These are phyloP conservation scores for Lactarius indigo DNA, from an alignment of 768 basidiomycete genomes.

Conservation along the genomic window DNA sequence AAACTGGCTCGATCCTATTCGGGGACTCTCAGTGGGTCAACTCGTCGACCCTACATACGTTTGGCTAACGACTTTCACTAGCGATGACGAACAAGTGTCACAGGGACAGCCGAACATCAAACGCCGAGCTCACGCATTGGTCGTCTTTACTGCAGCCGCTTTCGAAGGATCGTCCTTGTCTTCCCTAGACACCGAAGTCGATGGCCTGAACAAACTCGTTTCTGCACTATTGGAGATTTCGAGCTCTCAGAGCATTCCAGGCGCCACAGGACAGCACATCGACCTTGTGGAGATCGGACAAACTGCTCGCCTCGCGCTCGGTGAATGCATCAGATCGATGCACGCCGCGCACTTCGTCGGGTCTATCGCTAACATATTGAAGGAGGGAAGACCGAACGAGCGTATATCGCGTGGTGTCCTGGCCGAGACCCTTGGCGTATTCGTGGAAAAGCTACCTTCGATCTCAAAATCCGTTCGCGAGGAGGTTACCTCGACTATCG, in stretches of 20 bases:
- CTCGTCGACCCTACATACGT: not conserved
- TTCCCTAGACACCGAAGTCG: slow-evolving; percentile 24
- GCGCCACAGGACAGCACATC: slow-evolving; percentile 29
- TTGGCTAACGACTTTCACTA: slow-evolving; percentile 28
- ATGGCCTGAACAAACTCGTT: slow-evolving; percentile 42
- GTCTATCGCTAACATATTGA: slow-evolving; percentile 52
- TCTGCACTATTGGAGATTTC: slow-evolving; percentile 48
- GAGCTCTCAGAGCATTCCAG: slow-evolving; percentile 33
- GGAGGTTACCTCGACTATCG: slow-evolving; percentile 46
- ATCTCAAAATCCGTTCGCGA: slow-evolving; percentile 56
- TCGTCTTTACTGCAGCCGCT: slow-evolving; percentile 58
- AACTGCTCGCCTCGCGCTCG: slow-evolving; percentile 22
- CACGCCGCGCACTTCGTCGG: slow-evolving; percentile 66
- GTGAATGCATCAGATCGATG: slow-evolving; percentile 51
- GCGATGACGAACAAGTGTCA: slow-evolving; percentile 56
- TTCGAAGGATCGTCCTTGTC: slow-evolving; percentile 35
- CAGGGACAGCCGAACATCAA: slow-evolving; percentile 44
- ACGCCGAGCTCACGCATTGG: slow-evolving; percentile 63
- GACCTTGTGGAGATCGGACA: slow-evolving; percentile 15
- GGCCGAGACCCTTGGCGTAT: slow-evolving; percentile 62
- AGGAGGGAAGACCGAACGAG: slow-evolving; percentile 16
- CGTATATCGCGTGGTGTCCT: slow-evolving; percentile 14
- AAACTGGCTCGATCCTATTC: slow-evolving; percentile 46
- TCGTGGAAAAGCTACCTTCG: slow-evolving; percentile 61
- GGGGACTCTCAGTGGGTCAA: slow-evolving; percentile 50